Percentiles rank a stretch among this genome's conserved stretches.
phyloP scores from a whole-genome alignment of 371 early-diverging fungal genomes.

The Lichtheimia ornata region DNA sequence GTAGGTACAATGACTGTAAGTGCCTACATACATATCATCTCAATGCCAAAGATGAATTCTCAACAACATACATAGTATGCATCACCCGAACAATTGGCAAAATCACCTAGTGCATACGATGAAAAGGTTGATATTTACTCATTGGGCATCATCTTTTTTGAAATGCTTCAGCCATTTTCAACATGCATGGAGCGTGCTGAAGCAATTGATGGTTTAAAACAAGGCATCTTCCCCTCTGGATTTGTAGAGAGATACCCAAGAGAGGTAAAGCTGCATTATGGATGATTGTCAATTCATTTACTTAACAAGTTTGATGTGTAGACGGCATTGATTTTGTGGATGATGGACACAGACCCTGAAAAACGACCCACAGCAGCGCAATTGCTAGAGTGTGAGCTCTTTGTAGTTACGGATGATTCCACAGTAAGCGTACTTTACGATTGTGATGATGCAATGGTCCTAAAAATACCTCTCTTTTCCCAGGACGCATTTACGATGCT shows the following conservation, averaged over 20 bases:
- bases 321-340: slow-evolving; percentile 71
- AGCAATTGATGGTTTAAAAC: slow-evolving; percentile 59
- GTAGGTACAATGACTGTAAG: slow-evolving; percentile 76
- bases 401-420: slow-evolving; percentile 22
- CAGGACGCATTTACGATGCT: neutral
- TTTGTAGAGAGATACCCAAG: slow-evolving; percentile 80
- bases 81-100: slow-evolving; percentile 88
- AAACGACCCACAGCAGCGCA: slow-evolving; percentile 74
- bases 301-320: slow-evolving; percentile 1
- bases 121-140: slow-evolving; percentile 74
- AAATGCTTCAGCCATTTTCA: slow-evolving; percentile 66
- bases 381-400: slow-evolving; percentile 70
- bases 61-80: slow-evolving; percentile 65
- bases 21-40: neutral
- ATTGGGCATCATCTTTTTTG: slow-evolving; percentile 72
- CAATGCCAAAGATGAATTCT: neutral
- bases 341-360: slow-evolving; percentile 75
- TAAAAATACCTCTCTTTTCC: no score
- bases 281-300: no score
- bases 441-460: neutral
- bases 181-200: slow-evolving; percentile 72
- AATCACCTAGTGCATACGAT: slow-evolving; percentile 54
- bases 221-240: slow-evolving; percentile 69
- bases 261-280: slow-evolving; percentile 50
- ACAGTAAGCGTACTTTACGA: neutral